Evolutionary conservation across 805 yeast genomes (phyloP), one percentile per base, ranked within the genome.

Genomic region (Lipomyces orientalis): DNA sequence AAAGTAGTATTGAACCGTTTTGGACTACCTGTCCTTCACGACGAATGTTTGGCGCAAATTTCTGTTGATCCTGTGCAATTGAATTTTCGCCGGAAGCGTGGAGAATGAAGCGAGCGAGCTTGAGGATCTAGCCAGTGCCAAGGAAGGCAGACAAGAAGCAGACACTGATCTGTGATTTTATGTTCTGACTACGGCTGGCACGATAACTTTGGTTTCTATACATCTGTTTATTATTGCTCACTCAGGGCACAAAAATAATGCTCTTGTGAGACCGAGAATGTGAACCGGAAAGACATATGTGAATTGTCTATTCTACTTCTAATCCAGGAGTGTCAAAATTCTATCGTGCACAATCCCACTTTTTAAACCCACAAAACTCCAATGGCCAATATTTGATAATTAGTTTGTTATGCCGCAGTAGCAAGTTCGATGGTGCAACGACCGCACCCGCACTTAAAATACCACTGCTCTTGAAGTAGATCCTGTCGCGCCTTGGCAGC

Each of bases 381-480:
- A 43, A 16, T 43, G n/a, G 49, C 25, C 19, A 58, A 52, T 19
- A 6, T 29, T 34, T 22, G 46, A 33, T 12, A n/a, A 5, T 56
- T 6, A 56, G 22, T 56, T 19, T 8, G 22, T 34, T 19, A 56
- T n/a, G 46, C 59, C 34, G 34, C 35, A 16, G 22, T 31, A 19
- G 35, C 60, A 33, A 60, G 60, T 25, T 66, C 69, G 8, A 19
- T 33, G 2, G 16, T 37, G 66, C 91, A 87, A 62, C 83, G 79
- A 1, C 64, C 73, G 74, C 90, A 88, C 1, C 77, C 79, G 74
- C 91, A 88, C 16, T 77, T 77, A 70, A 88, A 88, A 72, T 86
- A 87, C 91, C 91, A 88, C 56, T 82, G 82, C 58, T 82, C 84
- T 25, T 72, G 75, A 66, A 88, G 75, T 12, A 80, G 76, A 39